Conservation (phyloP, 306 rosid species). For the Quercus rubra region DNA sequence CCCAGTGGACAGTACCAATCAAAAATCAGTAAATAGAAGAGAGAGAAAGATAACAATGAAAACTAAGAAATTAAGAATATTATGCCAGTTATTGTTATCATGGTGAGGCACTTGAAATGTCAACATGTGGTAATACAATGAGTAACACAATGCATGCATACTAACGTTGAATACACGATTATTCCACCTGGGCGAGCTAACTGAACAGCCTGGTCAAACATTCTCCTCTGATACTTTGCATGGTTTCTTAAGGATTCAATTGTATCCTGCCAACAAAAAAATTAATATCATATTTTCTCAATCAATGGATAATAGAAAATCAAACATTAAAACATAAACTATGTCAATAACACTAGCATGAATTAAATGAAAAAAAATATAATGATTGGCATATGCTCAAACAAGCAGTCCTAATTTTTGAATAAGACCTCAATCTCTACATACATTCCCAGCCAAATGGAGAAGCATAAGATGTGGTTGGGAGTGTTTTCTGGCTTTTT, state of each 20-base stretch:
- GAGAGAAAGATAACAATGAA: neutral
- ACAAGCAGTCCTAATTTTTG: neutral
- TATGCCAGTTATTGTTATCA: neutral
- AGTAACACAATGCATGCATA: slow-evolving; percentile 22
- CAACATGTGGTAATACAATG: slow-evolving; percentile 12
- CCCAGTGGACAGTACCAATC: no score
- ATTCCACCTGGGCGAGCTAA: slow-evolving; percentile 82
- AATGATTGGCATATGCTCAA: neutral
- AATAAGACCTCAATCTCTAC: neutral
- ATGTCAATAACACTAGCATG: neutral
- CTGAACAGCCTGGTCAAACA: slow-evolving; percentile 95
- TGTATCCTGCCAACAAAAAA: slow-evolving; percentile 60
- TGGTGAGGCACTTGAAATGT: neutral
- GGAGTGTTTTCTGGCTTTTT: no score
- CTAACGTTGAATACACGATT: slow-evolving; percentile 92
- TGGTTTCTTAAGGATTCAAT: slow-evolving; percentile 71
- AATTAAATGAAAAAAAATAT: neutral
- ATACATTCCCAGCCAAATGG: neutral
- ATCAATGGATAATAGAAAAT: neutral
- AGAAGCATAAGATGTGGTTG: neutral
- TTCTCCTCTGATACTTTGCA: slow-evolving; percentile 76
- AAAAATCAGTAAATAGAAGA: no score
- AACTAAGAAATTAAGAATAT: neutral
- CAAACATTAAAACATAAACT: neutral
- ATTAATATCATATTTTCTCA: slow-evolving; percentile 1